Evolutionary conservation across 164 flowering plant species (phyloP).

Genomic region (Vitis labrusca): DNA sequence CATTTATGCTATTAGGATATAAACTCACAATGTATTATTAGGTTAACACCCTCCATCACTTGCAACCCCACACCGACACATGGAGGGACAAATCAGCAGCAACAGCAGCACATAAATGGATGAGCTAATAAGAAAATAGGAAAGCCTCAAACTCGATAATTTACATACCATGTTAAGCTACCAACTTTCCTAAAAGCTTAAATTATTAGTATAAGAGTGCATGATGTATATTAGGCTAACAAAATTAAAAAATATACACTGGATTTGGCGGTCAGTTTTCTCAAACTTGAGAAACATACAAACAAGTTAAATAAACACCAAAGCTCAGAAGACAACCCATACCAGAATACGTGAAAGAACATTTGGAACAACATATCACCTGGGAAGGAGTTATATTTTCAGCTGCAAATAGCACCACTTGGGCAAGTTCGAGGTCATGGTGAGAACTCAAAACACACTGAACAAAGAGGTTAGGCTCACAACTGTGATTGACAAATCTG

Average conservation of each 20-base stretch:
- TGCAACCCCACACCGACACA: background rate
- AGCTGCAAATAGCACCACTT: slow-evolving; percentile 29
- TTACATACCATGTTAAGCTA: background rate
- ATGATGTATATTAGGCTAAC: no score
- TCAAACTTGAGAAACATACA: background rate
- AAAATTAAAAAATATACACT: no score
- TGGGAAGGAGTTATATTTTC: slow-evolving; percentile 25
- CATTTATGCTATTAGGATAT: no score
- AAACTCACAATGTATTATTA: no score
- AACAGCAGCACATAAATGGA: background rate
- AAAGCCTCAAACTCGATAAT: background rate
- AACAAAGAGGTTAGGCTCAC: slow-evolving; percentile 30
- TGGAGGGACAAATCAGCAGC: background rate
- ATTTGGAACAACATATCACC: background rate
- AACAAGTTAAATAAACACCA: background rate
- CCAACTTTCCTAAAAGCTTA: background rate
- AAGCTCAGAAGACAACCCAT: background rate
- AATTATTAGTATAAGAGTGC: no score
- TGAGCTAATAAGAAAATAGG: background rate
- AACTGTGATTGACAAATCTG: slow-evolving; percentile 34
- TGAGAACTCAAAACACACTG: slow-evolving; percentile 28
- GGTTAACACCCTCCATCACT: background rate
- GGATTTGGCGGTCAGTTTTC: background rate
- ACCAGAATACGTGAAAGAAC: background rate
- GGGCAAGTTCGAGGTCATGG: slow-evolving; percentile 21